phyloP scores from a whole-genome alignment of 2,329 filamentous ascomycete genomes.

The Ceratocystis cubensis region DNA sequence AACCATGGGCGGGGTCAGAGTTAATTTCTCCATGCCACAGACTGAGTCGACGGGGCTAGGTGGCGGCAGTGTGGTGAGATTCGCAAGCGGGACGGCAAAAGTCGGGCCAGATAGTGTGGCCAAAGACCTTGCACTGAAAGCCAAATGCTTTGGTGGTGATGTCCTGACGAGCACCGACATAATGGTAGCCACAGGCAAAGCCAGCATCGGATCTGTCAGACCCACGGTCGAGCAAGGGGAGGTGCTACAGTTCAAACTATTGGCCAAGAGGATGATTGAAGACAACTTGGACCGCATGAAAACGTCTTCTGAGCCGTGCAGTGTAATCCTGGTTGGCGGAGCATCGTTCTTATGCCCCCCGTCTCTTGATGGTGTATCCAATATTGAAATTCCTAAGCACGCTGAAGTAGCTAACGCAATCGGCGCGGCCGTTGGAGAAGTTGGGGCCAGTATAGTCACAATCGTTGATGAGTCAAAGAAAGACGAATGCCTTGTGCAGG shows the following conservation, averaged over 20 bases:
- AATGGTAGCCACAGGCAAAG: conserved; percentile 23
- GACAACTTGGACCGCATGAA: conserved; percentile 24
- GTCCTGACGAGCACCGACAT: conserved; percentile 24
- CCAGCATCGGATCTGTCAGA: conserved; percentile 24
- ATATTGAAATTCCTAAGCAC: conserved; percentile 23
- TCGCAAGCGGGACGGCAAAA: conserved; percentile 21
- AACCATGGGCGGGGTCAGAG: conserved; percentile 23
- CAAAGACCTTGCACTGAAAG: conserved; percentile 23
- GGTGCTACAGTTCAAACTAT: conserved; percentile 19
- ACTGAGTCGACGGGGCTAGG: conserved; percentile 25
- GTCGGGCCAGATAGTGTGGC: conserved; percentile 26
- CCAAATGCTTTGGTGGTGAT: conserved; percentile 24
- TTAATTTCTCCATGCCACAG: conserved; percentile 25
- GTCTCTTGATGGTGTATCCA: conserved; percentile 22
- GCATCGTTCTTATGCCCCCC: conserved; percentile 23
- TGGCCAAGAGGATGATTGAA: conserved; percentile 23
- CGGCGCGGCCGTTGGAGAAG: conserved; percentile 24
- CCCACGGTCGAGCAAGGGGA: conserved; percentile 22
- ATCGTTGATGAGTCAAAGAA: conserved; percentile 23
- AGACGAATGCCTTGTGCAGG: conserved; percentile 21
- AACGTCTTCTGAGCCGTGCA: conserved; percentile 23
- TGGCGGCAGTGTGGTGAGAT: conserved; percentile 22
- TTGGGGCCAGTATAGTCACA: conserved; percentile 22
- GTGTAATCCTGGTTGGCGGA: conserved; percentile 24
- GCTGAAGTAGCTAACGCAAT: conserved; percentile 24